These are phyloP conservation scores for Polytrichum commune DNA, from an alignment of 225 moss, liverwort and hornwort species.

Conservation along the genomic window DNA sequence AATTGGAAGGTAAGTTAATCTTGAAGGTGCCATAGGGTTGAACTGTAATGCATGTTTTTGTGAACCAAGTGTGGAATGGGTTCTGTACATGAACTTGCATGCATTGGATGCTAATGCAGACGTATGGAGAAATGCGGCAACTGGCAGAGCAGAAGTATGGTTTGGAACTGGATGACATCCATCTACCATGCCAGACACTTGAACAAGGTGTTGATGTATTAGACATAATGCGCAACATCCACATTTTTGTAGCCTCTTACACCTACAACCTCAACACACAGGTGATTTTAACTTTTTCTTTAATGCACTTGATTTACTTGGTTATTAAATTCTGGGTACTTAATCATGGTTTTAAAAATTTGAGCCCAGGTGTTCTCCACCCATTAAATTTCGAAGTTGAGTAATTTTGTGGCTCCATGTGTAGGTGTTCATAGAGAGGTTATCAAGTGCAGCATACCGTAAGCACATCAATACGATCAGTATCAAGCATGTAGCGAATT, in stretches of 20 bases:
- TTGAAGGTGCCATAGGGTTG: constrained; percentile 11
- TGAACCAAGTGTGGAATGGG: neutral
- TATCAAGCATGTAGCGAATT: constrained; percentile 95
- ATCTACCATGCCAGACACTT: constrained; percentile 92
- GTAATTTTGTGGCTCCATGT: neutral
- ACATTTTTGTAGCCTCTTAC: constrained; percentile 94
- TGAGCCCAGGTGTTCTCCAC: too few species aligned
- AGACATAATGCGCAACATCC: constrained; percentile 97
- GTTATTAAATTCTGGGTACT: neutral
- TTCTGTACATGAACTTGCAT: neutral
- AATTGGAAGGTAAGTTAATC: constrained; percentile 78
- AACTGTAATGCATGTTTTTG: neutral
- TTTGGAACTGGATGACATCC: constrained; percentile 81
- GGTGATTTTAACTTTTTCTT: constrained; percentile 33
- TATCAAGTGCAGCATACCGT: constrained; percentile 80
- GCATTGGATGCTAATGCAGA: constrained; percentile 37
- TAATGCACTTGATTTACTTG: neutral
- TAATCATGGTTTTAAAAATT: too few species aligned
- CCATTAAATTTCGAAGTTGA: too few species aligned
- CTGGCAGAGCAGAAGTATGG: constrained; percentile 91
- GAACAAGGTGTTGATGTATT: constrained; percentile 96
- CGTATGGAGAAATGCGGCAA: constrained; percentile 95
- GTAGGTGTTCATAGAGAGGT: constrained; percentile 94
- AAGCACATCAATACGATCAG: constrained; percentile 98
- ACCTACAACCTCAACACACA: constrained; percentile 96